Conservation (phyloP, 805 yeast species). For the Tetrapisispora phaffii region DNA sequence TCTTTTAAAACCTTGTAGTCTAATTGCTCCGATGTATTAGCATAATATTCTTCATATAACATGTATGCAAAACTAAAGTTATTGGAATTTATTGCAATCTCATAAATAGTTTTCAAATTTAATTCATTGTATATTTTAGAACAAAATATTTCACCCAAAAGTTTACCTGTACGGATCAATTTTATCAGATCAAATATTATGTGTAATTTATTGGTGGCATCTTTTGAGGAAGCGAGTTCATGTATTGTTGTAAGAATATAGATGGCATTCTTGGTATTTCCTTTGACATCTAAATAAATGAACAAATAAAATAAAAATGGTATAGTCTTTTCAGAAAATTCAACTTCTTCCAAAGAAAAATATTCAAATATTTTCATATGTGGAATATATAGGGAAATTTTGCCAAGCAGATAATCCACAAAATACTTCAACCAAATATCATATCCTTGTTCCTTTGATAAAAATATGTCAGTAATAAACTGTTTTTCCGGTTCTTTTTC, state of each 20-base stretch:
- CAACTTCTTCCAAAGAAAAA: neutral
- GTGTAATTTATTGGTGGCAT: slow-evolving; percentile 6
- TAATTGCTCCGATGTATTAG: slow-evolving; percentile 1
- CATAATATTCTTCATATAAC: slow-evolving; percentile 29
- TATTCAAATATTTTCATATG: slow-evolving; percentile 5
- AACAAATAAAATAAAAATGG: slow-evolving; percentile 8
- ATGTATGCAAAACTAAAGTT: slow-evolving; percentile 27
- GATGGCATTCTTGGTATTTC: neutral
- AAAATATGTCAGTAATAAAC: neutral
- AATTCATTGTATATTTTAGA: slow-evolving; percentile 14
- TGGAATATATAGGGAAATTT: slow-evolving; percentile 6
- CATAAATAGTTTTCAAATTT: slow-evolving; percentile 7
- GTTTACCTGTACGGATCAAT: slow-evolving; percentile 21
- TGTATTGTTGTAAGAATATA: neutral
- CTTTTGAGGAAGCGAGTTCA: neutral
- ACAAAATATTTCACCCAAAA: slow-evolving; percentile 10
- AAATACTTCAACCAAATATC: slow-evolving; percentile 7
- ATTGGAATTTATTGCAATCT: slow-evolving; percentile 10
- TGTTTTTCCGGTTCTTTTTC: neutral
- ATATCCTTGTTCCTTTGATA: neutral
- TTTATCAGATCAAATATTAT: slow-evolving; percentile 20
- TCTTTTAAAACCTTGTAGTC: slow-evolving; percentile 13
- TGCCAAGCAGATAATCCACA: slow-evolving; percentile 4
- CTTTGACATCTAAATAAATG: slow-evolving; percentile 9
- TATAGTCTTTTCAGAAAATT: slow-evolving; percentile 3